Evolutionary conservation across 2,329 filamentous ascomycete species (phyloP), one percentile per base, ranked within the genome.

Genomic region (Ophiocordyceps camponoti-floridani): DNA sequence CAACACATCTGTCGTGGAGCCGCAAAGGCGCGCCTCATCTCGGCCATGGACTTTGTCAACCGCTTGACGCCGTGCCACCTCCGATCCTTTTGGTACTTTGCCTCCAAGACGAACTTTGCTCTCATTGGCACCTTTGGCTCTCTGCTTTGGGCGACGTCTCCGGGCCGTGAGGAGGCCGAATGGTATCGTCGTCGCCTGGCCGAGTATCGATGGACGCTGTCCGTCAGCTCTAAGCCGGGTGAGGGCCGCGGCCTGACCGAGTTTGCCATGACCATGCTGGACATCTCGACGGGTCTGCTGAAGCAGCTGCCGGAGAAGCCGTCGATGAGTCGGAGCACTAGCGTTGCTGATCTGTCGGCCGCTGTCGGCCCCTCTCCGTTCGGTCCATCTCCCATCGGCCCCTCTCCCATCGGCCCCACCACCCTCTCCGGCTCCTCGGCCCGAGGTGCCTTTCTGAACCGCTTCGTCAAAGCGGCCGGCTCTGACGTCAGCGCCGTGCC

Each of bases 31-130:
- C 82, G 89, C 6, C 73, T 96, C 31, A 94, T 95, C 56, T 93
- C 84, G 19, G 87, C 88, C 50, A 94, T 96, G 84, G 89, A 96
- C 59, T 94, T 95, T 62, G 87, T 94, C 54, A 95, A 95, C 62
- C 81, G 89, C 0, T 74, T 96, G 30, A 86, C 83, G 41, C 85
- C 86, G 0, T 77, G 80, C 33, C 88, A 96, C 54, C 72, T 95
- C 28, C 78, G 82, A n/a, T 76, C 85, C 0, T 95, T 95, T 63
- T 96, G 89, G 89, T 88, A 84, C 58, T 89, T 88, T 57, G 79
- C 84, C 2, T 85, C 82, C 38, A 84, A 86, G 55, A 84, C 83
- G 35, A 94, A 94, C 62, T 95, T 96, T 62, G 88, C 89, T 0
- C 71, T 96, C 11, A 94, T 96, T 54, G 88, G 87, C 45, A 94